Percentiles rank a stretch among this genome's conserved stretches.
Evolutionary conservation across 2,329 filamentous ascomycete genomes (phyloP).

Genomic region (Cadophora gregata): DNA sequence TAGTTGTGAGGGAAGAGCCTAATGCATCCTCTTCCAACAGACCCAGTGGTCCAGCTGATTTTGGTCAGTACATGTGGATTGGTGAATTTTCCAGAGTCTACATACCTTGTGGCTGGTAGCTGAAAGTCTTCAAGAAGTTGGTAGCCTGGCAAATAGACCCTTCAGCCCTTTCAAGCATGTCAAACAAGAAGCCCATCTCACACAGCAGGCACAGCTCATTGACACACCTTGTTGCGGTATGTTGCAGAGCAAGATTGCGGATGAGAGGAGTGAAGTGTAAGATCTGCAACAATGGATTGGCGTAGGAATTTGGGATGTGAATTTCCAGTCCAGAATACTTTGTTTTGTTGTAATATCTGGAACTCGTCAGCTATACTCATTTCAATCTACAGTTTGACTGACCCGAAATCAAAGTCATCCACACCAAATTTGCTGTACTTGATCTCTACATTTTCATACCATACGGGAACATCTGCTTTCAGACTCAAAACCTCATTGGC

Average conservation of each 20-base stretch:
- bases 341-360: constrained; percentile 92
- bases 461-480: constrained; percentile 81
- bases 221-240: constrained; percentile 84
- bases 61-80: constrained; percentile 31
- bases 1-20: constrained; percentile 74
- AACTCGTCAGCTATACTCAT: constrained; percentile 24
- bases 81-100: not conserved
- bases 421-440: constrained; percentile 99
- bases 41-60: constrained; percentile 70
- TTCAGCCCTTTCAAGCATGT: constrained; percentile 96
- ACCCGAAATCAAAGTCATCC: constrained; percentile 99
- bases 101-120: constrained; percentile 76
- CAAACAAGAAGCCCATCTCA: constrained; percentile 93
- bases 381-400: constrained; percentile 43
- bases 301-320: constrained; percentile 96
- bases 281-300: constrained; percentile 89
- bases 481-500: constrained; percentile 74
- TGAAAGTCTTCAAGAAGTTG: constrained; percentile 90
- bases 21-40: constrained; percentile 85
- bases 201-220: constrained; percentile 87
- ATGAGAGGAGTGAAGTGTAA: constrained; percentile 89
- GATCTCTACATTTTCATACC: constrained; percentile 95
- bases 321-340: constrained; percentile 91
- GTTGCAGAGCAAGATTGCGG: constrained; percentile 85
- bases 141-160: constrained; percentile 96